Conservation (phyloP, 805 yeast genomes). For the Pichia exigua region DNA sequence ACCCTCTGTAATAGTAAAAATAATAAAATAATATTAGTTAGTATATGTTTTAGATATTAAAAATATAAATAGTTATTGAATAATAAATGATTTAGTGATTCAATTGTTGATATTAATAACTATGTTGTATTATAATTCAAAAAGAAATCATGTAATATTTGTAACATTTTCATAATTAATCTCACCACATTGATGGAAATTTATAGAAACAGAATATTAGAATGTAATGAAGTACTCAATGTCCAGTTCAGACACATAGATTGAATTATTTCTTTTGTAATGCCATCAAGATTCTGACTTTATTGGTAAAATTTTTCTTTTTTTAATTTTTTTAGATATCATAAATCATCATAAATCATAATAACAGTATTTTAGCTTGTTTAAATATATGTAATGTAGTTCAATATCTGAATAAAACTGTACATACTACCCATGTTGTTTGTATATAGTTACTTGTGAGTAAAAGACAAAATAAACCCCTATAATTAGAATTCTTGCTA, state of each 20-base stretch:
- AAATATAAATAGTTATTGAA: neutral
- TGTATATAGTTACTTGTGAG: constrained; percentile 6
- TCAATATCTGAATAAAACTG: neutral
- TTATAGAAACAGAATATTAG: too few species aligned
- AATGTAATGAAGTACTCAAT: too few species aligned
- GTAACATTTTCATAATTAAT: too few species aligned
- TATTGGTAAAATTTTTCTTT: neutral
- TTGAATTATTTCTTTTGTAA: too few species aligned
- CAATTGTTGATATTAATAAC: neutral
- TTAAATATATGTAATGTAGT: neutral
- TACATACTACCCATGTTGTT: constrained; percentile 72
- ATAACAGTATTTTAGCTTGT: neutral
- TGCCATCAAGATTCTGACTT: neutral
- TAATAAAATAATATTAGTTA: constrained; percentile 1
- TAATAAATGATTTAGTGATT: neutral
- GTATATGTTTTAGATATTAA: neutral
- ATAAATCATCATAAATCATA: neutral
- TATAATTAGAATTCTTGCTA: too few species aligned
- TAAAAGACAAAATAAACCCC: neutral
- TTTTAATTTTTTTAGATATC: neutral
- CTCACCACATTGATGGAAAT: too few species aligned
- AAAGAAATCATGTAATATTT: too few species aligned
- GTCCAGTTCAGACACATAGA: too few species aligned
- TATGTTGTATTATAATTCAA: too few species aligned
- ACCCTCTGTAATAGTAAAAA: constrained; percentile 61